A percentile compares a stretch with the other conserved stretches of the same genome.
Conservation (phyloP, 2,329 filamentous ascomycete genomes). For the Ophiosphaerella korrae region DNA sequence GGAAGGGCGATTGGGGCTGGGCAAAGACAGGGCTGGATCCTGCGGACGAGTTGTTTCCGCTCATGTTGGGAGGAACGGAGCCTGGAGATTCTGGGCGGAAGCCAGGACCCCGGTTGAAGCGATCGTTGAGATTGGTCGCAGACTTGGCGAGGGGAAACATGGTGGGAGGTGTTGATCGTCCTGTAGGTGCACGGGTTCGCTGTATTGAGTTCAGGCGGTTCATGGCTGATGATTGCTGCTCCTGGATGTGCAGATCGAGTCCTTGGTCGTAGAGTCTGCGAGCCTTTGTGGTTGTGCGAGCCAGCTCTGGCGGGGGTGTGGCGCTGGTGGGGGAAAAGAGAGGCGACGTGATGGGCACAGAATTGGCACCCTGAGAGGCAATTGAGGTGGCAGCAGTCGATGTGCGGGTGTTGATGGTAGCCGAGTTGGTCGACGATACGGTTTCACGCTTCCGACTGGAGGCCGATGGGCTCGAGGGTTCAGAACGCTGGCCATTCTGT, state of each 20-base stretch:
- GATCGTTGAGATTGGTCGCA: slow-evolving; percentile 54
- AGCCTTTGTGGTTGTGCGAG: slow-evolving; percentile 71
- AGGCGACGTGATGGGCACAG: slow-evolving; percentile 42
- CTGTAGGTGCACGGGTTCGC: slow-evolving; percentile 57
- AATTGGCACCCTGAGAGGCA: slow-evolving; percentile 67
- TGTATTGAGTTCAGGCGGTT: slow-evolving; percentile 81
- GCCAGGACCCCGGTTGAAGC: slow-evolving; percentile 48
- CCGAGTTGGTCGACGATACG: slow-evolving; percentile 79
- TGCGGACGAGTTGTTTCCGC: slow-evolving; percentile 39
- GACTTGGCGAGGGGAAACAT: slow-evolving; percentile 51
- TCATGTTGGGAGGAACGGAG: slow-evolving; percentile 46
- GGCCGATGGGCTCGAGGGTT: slow-evolving; percentile 57
- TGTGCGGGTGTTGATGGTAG: slow-evolving; percentile 67
- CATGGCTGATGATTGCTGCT: slow-evolving; percentile 77
- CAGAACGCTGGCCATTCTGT: slow-evolving; percentile 47
- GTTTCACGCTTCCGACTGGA: slow-evolving; percentile 82
- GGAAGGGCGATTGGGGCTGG: slow-evolving; percentile 57
- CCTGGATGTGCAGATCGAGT: slow-evolving; percentile 77
- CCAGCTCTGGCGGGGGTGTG: slow-evolving; percentile 51
- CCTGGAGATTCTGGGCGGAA: slow-evolving; percentile 55
- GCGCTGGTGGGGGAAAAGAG: slow-evolving; percentile 28
- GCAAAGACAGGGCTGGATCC: slow-evolving; percentile 49
- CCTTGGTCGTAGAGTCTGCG: slow-evolving; percentile 83
- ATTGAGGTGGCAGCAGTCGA: slow-evolving; percentile 91
- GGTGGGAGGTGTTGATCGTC: slow-evolving; percentile 59